Conservation (phyloP, 2,329 filamentous ascomycete genomes). For the Nakataea oryzae region DNA sequence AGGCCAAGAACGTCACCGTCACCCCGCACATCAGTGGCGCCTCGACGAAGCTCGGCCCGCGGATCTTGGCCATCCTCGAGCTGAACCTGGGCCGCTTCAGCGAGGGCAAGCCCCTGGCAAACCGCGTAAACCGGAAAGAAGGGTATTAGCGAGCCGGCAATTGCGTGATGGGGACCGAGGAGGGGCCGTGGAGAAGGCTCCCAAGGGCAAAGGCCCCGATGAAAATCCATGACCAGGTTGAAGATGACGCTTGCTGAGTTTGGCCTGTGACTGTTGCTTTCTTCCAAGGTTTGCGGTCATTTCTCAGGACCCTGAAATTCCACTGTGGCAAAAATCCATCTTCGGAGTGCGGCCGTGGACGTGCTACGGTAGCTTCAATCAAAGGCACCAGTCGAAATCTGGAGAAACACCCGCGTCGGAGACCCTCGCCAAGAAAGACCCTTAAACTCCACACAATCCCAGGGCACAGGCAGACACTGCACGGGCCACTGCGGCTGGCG, state of each 20-base stretch:
- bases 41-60: constrained; percentile 1
- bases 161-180: background rate
- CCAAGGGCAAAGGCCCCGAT: too few relatives aligned
- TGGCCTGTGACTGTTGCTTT: background rate
- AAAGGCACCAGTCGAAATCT: too few relatives aligned
- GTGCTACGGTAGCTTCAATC: too few relatives aligned
- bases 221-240: background rate
- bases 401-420: too few relatives aligned
- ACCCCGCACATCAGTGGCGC: constrained; percentile 15
- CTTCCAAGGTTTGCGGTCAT: background rate
- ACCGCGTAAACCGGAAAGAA: constrained; percentile 10
- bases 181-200: too few relatives aligned
- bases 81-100: constrained; percentile 9
- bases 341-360: too few relatives aligned
- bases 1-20: constrained; percentile 47
- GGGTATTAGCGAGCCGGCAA: constrained; percentile 8
- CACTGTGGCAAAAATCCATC: background rate
- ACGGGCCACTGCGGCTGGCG: too few relatives aligned
- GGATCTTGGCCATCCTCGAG: constrained; percentile 5
- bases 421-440: background rate
- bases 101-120: constrained; percentile 9
- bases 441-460: background rate
- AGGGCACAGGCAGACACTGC: too few relatives aligned
- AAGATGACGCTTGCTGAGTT: background rate
- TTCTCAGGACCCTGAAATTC: background rate